Conservation (phyloP, 2,329 filamentous ascomycete species). For the Cryphonectria parasitica region DNA sequence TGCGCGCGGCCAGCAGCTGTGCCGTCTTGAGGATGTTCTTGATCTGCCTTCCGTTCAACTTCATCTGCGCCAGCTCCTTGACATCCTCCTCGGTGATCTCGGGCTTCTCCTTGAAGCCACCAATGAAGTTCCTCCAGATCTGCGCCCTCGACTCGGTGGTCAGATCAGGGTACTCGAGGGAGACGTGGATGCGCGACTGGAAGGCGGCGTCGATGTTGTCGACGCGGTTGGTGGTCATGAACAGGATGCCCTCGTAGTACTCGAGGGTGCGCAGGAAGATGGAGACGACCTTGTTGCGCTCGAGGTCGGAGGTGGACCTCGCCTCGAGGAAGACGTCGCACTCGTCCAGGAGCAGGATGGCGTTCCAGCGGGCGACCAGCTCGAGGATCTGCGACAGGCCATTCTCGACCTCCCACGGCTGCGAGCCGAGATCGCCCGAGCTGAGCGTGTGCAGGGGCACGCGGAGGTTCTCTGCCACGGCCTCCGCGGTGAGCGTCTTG, state of each 20-base stretch:
- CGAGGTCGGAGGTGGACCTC: conserved; percentile 37
- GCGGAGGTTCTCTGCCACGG: conserved; percentile 53
- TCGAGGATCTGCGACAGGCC: conserved; percentile 71
- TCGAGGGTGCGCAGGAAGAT: conserved; percentile 49
- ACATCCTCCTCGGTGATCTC: conserved; percentile 40
- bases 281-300: conserved; percentile 46
- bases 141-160: conserved; percentile 39
- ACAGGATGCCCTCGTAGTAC: conserved; percentile 54
- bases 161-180: conserved; percentile 50
- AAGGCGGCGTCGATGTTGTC: conserved; percentile 52
- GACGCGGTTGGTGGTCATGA: conserved; percentile 53
- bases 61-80: conserved; percentile 43
- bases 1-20: conserved; percentile 38
- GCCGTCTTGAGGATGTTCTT: conserved; percentile 45
- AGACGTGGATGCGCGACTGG: conserved; percentile 52
- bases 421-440: conserved; percentile 73
- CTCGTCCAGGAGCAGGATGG: conserved; percentile 73
- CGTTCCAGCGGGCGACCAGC: conserved; percentile 74
- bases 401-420: conserved; percentile 65
- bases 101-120: conserved; percentile 36
- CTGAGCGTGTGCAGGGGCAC: conserved; percentile 55
- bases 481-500: conserved; percentile 54
- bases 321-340: conserved; percentile 61
- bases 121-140: conserved; percentile 48
- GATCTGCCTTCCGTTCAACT: conserved; percentile 42